A percentile compares a stretch with the other conserved stretches of the same genome.
phyloP scores from a whole-genome alignment of 805 yeast genomes.

The Vanderwaltozyma polyspora region DNA sequence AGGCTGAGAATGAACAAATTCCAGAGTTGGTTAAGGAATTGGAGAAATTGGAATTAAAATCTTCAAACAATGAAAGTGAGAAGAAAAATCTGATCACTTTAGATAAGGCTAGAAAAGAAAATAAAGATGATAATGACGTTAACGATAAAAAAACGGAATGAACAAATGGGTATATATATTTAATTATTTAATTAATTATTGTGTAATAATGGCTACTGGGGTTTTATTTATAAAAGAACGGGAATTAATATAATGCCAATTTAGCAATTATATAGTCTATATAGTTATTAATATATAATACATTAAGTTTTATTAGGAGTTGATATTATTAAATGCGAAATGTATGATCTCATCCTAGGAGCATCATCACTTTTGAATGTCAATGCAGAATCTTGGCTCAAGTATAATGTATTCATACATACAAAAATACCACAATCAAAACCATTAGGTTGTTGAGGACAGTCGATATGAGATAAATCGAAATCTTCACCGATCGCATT shows the following conservation, averaged over 20 bases:
- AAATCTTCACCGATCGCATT: constrained; percentile 28
- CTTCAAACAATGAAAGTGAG: not conserved
- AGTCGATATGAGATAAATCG: constrained; percentile 26
- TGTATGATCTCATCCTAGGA: constrained; percentile 44
- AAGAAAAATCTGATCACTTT: not conserved
- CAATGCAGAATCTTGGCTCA: constrained; percentile 41
- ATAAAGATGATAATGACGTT: not conserved
- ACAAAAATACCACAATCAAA: constrained; percentile 93
- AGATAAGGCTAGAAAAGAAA: not conserved
- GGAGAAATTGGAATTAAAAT: constrained; percentile 7
- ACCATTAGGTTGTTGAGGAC: constrained; percentile 86
- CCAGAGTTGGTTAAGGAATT: constrained; percentile 7
- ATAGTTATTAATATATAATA: too few relatives aligned
- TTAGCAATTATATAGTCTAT: too few relatives aligned
- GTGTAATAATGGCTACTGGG: too few relatives aligned
- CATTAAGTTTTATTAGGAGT: too few relatives aligned
- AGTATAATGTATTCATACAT: constrained; percentile 59
- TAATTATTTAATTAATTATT: too few relatives aligned
- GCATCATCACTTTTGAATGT: constrained; percentile 60
- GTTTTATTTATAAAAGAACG: too few relatives aligned
- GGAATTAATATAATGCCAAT: too few relatives aligned
- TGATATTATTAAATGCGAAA: constrained; percentile 23
- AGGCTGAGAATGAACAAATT: constrained; percentile 3
- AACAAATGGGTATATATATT: too few relatives aligned
- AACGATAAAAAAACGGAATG: too few relatives aligned